Evolutionary conservation across 306 rosid genomes (phyloP).

Genomic region (Lathyrus aphaca): DNA sequence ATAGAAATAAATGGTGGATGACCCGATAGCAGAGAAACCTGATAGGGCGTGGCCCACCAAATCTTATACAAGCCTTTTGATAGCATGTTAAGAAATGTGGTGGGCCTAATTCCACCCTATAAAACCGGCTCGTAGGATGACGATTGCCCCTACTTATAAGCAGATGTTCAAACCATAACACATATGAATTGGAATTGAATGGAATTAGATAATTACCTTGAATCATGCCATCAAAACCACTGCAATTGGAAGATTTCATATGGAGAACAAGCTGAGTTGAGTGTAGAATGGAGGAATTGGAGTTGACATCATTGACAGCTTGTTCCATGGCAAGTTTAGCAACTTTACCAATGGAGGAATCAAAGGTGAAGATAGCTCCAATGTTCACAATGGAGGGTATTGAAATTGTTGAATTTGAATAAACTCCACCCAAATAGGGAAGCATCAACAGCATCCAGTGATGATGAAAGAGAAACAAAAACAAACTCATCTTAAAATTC

Average conservation of each 20-base stretch:
- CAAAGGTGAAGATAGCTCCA: conserved; percentile 78
- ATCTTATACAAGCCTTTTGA: too few species aligned
- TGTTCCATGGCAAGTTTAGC: conserved; percentile 80
- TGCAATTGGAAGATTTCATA: conserved; percentile 68
- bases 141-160: too few species aligned
- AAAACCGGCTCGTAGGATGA: too few species aligned
- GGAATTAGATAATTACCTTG: conserved; percentile 52
- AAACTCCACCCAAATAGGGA: neutral
- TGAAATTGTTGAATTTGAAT: conserved; percentile 39
- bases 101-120: too few species aligned
- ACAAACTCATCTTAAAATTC: neutral
- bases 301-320: conserved; percentile 85
- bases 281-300: conserved; percentile 61
- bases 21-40: too few species aligned
- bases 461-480: neutral
- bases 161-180: too few species aligned
- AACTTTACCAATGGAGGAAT: conserved; percentile 77
- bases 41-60: too few species aligned
- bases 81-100: too few species aligned
- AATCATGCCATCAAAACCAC: conserved; percentile 82
- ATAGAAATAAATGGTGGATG: too few species aligned
- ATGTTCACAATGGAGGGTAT: conserved; percentile 63
- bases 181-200: too few species aligned
- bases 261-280: conserved; percentile 56
- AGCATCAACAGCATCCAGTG: neutral